Evolutionary conservation across 2,329 filamentous ascomycete genomes (phyloP).

Genomic region (Fusarium devonianum): DNA sequence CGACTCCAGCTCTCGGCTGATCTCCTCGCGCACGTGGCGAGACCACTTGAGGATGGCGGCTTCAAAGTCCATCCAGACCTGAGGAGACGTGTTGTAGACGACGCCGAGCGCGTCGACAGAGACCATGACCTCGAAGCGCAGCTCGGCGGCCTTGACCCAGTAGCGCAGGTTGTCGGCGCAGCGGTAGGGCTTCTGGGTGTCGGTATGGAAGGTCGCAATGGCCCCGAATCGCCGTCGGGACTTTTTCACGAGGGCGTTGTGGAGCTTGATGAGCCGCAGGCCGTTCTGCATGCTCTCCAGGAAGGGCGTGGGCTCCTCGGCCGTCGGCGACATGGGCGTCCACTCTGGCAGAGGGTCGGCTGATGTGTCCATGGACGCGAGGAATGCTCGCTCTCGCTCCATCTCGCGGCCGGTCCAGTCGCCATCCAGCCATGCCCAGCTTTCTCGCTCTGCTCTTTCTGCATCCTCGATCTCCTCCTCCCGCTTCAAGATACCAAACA

Average conservation of each 20-base stretch:
- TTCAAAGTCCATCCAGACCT: slow-evolving; percentile 84
- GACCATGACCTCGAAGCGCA: slow-evolving; percentile 88
- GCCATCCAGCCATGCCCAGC: slow-evolving; percentile 80
- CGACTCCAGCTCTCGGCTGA: slow-evolving; percentile 69
- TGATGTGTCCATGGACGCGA: slow-evolving; percentile 74
- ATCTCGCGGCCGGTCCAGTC: slow-evolving; percentile 80
- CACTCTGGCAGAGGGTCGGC: slow-evolving; percentile 71
- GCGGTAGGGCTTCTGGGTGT: slow-evolving; percentile 93
- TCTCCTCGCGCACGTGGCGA: slow-evolving; percentile 80
- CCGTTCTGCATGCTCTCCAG: slow-evolving; percentile 79
- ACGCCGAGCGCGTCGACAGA: slow-evolving; percentile 86
- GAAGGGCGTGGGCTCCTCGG: slow-evolving; percentile 73
- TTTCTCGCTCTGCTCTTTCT: slow-evolving; percentile 73
- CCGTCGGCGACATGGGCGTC: slow-evolving; percentile 55
- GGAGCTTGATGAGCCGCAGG: slow-evolving; percentile 80
- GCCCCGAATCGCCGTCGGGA: slow-evolving; percentile 87
- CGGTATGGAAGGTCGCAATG: slow-evolving; percentile 88
- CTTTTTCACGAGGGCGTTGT: slow-evolving; percentile 87
- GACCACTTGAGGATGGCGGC: slow-evolving; percentile 85
- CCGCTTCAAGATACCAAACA: slow-evolving; percentile 76
- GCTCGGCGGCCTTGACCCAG: slow-evolving; percentile 95
- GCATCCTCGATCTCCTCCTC: slow-evolving; percentile 80
- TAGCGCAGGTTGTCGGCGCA: slow-evolving; percentile 92
- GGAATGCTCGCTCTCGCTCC: slow-evolving; percentile 81
- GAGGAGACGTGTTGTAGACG: slow-evolving; percentile 74